Conservation (phyloP, 805 yeast genomes). For the Suhomyces tanzawaensis region DNA sequence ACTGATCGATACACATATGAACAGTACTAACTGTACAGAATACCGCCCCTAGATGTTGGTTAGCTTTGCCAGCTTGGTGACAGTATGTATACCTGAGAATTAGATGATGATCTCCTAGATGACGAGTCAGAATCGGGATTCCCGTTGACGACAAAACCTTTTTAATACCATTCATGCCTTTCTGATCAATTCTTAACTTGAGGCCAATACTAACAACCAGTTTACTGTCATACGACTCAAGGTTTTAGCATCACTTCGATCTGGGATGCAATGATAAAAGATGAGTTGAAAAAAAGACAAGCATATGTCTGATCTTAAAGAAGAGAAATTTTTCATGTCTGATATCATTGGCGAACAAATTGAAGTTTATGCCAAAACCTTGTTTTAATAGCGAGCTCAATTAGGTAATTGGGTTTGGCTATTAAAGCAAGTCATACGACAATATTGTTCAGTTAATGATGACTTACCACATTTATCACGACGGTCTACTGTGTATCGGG, state of each 20-base stretch:
- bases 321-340: constrained; percentile 59
- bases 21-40: not conserved
- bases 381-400: constrained; percentile 12
- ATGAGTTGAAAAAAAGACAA: constrained; percentile 85
- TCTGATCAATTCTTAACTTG: constrained; percentile 44
- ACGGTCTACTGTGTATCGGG: constrained; percentile 50
- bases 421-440: constrained; percentile 6
- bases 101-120: constrained; percentile 67
- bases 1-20: constrained; percentile 54
- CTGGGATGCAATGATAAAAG: constrained; percentile 37
- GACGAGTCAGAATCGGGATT: constrained; percentile 98
- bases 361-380: constrained; percentile 23
- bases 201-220: constrained; percentile 3
- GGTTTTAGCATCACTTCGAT: constrained; percentile 14
- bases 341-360: constrained; percentile 27
- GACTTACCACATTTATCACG: constrained; percentile 48
- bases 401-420: constrained; percentile 11
- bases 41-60: no score
- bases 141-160: constrained; percentile 86
- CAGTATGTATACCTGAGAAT: constrained; percentile 18
- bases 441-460: constrained; percentile 33
- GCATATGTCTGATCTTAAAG: constrained; percentile 94
- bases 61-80: no score
- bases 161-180: constrained; percentile 92
- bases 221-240: not conserved